These are phyloP conservation scores for Paracamarosporium sp. DNA, from an alignment of 2,329 filamentous ascomycete species.

Conservation along the genomic window DNA sequence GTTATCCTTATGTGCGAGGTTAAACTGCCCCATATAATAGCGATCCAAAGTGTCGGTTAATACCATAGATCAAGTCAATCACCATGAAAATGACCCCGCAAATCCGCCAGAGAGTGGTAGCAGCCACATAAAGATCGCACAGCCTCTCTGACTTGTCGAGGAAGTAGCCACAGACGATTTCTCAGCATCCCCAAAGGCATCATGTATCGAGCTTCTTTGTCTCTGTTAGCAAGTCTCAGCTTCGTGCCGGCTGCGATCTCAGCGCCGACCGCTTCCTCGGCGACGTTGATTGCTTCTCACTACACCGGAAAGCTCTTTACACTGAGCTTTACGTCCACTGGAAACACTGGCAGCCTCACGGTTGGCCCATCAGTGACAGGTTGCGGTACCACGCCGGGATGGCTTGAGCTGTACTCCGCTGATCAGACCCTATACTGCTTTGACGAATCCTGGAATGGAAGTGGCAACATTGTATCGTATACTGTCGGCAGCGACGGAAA, in stretches of 20 bases:
- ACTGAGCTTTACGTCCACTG: slow-evolving; percentile 3
- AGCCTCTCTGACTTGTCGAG: neutral
- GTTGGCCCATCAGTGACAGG: slow-evolving; percentile 2
- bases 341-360: neutral
- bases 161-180: neutral
- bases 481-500: slow-evolving; percentile 6
- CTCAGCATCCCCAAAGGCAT: neutral
- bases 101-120: neutral
- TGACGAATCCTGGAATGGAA: slow-evolving; percentile 12
- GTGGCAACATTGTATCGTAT: slow-evolving; percentile 4
- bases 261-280: slow-evolving; percentile 3
- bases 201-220: slow-evolving; percentile 7
- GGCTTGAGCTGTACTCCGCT: slow-evolving; percentile 8
- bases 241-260: slow-evolving; percentile 1
- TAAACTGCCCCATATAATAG: neutral
- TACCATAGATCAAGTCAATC: slow-evolving; percentile 7
- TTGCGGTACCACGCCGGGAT: slow-evolving; percentile 12
- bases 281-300: slow-evolving; percentile 1
- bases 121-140: slow-evolving; percentile 8
- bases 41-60: slow-evolving; percentile 7
- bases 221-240: slow-evolving; percentile 1
- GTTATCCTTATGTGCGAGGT: slow-evolving; percentile 1
- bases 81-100: slow-evolving; percentile 6
- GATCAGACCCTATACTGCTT: slow-evolving; percentile 10
- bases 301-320: slow-evolving; percentile 4